Base-by-base conservation (phyloP, 1,284 basidiomycete genomes). In the Leccinum angustisporum region DNA sequence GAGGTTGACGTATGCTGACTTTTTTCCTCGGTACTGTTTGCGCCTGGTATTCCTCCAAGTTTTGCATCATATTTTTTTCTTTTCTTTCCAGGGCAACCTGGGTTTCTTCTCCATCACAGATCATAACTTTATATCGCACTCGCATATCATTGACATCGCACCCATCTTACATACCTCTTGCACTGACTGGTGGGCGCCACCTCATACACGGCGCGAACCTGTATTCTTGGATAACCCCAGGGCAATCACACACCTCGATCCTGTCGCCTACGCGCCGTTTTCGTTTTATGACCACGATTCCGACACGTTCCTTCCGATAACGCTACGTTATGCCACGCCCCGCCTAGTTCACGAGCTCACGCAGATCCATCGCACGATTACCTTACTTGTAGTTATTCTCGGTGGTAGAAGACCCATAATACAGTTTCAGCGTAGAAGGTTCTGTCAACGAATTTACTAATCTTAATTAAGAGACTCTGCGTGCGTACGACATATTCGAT, bases 1-100 rank as follows among this genome's bases (percentile, higher is more conserved):
- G 70, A 72, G 57, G 60, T 75, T 43, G 70, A 72, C 18, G 62
- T 72, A 14, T 72, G 70, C 58, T 72, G 63, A 72, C 51, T 10
- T 3, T 52, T 33, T 51, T 10, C 43, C 40, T 38, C 13, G 25
- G 43, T 54, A 48, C 30, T 33, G 13, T 58, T 18, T 46, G 43
- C 43, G n/a, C 43, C 43, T 46, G 40, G 40, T 43, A 50, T 61
- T 43, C 11, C 31, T 30, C 14, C 7, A 36, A 27, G 48, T 21
- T 57, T 58, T 54, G 38, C 59, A 33, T 38, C 48, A 5, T 53
- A 50, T 63, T 61, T 59, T 46, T 46, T 21, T 46, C 34, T 60
- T 52, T 60, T 60, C 36, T 40, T 60, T 52, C 56, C 54, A 38
- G 36, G 30, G 14, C 34, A 50, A 33, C 56, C 58, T 33, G 50